Evolutionary conservation across 345 rosid genomes (phyloP).

Genomic region (Eucalyptus curtisii): DNA sequence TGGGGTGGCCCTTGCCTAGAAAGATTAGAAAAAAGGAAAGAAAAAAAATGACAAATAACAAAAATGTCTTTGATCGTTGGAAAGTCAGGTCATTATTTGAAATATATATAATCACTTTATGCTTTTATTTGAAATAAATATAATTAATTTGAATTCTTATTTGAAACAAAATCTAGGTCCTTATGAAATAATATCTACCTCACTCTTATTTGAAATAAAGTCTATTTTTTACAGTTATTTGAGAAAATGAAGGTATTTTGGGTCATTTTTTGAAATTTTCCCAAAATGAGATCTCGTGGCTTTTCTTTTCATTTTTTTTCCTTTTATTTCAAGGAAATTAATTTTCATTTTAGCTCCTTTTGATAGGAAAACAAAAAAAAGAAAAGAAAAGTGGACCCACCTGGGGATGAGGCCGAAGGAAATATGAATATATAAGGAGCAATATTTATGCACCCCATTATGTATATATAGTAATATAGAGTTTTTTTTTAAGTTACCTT

Average conservation of each 20-base stretch:
- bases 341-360: not conserved
- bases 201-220: no score
- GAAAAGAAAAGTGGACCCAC: not conserved
- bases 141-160: no score
- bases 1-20: fast-evolving
- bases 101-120: fast-evolving
- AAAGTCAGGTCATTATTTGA: fast-evolving
- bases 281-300: not conserved
- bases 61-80: fast-evolving
- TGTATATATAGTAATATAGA: not conserved
- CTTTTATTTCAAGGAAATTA: not conserved
- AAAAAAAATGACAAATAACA: no score
- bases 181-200: no score
- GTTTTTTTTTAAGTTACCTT: not conserved
- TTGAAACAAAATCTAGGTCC: no score
- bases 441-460: not conserved
- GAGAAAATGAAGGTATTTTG: no score
- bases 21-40: fast-evolving
- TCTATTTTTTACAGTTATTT: fast-evolving
- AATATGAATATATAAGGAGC: not conserved
- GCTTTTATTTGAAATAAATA: fast-evolving
- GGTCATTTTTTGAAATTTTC: no score
- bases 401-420: not conserved
- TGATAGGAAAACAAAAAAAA: not conserved
- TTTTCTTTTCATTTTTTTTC: not conserved